phyloP scores from a whole-genome alignment of 108 stramenopile genomes.

The Epithemia pelagica region DNA sequence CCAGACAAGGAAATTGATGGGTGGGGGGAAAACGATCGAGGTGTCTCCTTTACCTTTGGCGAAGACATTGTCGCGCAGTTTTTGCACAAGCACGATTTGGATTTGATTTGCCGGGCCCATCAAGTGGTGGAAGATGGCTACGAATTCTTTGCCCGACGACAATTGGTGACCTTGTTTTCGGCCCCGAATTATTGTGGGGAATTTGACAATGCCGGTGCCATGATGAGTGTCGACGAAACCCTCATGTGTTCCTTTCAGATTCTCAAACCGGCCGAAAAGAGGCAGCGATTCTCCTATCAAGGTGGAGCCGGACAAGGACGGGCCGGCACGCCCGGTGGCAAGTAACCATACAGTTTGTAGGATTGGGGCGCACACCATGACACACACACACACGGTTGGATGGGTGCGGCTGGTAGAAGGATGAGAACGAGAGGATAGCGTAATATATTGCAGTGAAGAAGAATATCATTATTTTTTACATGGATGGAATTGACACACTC shows the following conservation, averaged over 20 bases:
- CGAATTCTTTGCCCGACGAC: constrained; percentile 98
- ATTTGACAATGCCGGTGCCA: constrained; percentile 99
- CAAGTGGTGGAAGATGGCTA: constrained; percentile 99
- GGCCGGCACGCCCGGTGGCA: constrained; percentile 28
- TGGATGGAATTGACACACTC: no score
- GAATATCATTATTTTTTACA: no score
- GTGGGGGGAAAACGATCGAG: constrained; percentile 99
- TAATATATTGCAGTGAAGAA: no score
- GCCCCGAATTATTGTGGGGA: constrained; percentile 99
- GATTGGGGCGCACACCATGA: no score
- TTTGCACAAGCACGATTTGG: constrained; percentile 95
- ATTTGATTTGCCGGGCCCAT: constrained; percentile 99
- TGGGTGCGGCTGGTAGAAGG: no score
- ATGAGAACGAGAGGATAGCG: no score
- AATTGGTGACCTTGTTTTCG: constrained; percentile 97
- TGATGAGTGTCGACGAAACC: constrained; percentile 99
- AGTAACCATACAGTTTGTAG: no score
- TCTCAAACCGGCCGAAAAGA: constrained; percentile 99
- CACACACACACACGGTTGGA: no score
- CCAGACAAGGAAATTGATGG: constrained; percentile 99
- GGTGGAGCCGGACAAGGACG: constrained; percentile 37
- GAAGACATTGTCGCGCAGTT: constrained; percentile 99
- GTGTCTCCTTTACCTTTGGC: constrained; percentile 99
- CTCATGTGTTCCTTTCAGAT: constrained; percentile 99
- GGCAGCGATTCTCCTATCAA: constrained; percentile 89